Conservation (phyloP, 2,329 filamentous ascomycete genomes). For the Botryotinia globosa region DNA sequence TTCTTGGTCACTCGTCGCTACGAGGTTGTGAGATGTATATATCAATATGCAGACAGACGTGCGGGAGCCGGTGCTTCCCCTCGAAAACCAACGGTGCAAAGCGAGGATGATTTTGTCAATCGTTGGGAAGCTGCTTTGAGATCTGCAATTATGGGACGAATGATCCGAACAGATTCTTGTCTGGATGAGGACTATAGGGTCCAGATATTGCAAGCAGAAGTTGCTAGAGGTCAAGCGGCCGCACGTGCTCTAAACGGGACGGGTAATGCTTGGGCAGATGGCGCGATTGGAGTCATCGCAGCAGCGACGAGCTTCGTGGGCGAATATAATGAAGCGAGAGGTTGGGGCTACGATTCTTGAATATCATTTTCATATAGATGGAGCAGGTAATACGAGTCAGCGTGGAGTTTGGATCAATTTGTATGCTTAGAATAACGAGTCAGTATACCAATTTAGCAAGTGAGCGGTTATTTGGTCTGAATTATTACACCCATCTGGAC, state of each 20-base stretch:
- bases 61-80: not conserved
- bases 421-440: not conserved
- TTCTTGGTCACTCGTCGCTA: constrained; percentile 66
- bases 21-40: constrained; percentile 60
- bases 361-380: not conserved
- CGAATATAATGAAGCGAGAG: constrained; percentile 27
- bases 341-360: constrained; percentile 34
- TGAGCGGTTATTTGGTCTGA: not conserved
- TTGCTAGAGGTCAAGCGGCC: constrained; percentile 25
- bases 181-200: constrained; percentile 57
- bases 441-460: not conserved
- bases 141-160: constrained; percentile 55
- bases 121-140: constrained; percentile 60
- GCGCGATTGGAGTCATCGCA: constrained; percentile 44
- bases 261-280: constrained; percentile 43
- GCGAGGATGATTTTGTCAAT: constrained; percentile 57
- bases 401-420: not conserved
- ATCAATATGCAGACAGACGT: constrained; percentile 29
- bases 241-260: constrained; percentile 31
- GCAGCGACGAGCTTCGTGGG: constrained; percentile 41
- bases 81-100: constrained; percentile 35
- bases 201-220: constrained; percentile 40
- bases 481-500: too few species aligned
- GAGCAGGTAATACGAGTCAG: not conserved
- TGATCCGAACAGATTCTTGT: constrained; percentile 46